These are phyloP conservation scores for Eremothecium cymbalariae DNA, from an alignment of 1,139 yeast species.

Conservation along the genomic window DNA sequence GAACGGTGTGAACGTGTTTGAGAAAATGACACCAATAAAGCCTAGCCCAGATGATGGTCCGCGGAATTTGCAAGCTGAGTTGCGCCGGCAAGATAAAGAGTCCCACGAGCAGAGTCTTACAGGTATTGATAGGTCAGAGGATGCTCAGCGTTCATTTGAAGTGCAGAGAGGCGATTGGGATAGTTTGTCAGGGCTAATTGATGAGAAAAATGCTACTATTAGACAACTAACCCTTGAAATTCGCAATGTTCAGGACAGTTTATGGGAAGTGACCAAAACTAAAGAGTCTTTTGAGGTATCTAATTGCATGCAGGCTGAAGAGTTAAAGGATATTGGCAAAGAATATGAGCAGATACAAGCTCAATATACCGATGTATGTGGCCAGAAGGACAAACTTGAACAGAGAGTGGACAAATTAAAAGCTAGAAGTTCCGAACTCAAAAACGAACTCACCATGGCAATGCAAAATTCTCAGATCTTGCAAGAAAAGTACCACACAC, in stretches of 20 bases:
- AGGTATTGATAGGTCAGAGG: conserved; percentile 1
- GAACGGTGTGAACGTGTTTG: background rate
- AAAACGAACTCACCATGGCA: conserved; percentile 26
- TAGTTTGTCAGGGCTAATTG: background rate
- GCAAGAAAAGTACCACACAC: conserved; percentile 26
- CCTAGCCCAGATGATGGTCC: too few species aligned
- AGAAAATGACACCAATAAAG: conserved; percentile 4
- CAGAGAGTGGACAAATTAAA: conserved; percentile 14
- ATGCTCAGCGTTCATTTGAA: too few species aligned
- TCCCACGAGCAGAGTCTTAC: background rate
- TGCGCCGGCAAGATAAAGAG: too few species aligned
- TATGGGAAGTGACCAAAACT: conserved; percentile 1
- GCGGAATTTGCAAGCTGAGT: too few species aligned
- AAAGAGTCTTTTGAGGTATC: conserved; percentile 4
- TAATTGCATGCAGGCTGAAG: conserved; percentile 1
- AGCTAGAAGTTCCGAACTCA: conserved; percentile 7
- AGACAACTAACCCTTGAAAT: conserved; percentile 33
- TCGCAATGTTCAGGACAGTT: conserved; percentile 1
- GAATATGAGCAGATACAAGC: background rate
- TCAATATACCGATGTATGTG: conserved; percentile 31
- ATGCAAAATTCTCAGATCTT: conserved; percentile 28
- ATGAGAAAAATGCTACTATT: conserved; percentile 26
- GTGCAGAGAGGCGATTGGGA: conserved; percentile 1
- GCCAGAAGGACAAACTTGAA: conserved; percentile 29
- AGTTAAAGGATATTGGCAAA: background rate